Percentiles rank a stretch among this genome's conserved stretches.
Evolutionary conservation across 129 eudicot genomes (phyloP).

Genomic region (sunflower (Helianthus annuus)): DNA sequence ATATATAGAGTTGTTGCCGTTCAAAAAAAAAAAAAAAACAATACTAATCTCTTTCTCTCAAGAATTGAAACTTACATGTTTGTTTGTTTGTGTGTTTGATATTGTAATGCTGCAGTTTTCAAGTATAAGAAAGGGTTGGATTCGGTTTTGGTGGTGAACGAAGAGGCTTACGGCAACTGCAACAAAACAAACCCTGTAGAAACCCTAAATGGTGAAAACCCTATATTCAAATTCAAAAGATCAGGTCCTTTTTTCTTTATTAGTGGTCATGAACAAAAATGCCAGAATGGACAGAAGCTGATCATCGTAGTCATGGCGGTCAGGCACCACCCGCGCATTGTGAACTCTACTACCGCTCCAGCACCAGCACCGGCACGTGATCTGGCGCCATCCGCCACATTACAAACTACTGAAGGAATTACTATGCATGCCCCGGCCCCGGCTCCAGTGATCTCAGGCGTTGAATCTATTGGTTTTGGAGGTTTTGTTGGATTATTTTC

Average conservation of each 20-base stretch:
- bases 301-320: slow-evolving; percentile 45
- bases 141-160: slow-evolving; percentile 57
- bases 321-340: background rate
- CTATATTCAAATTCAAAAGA: slow-evolving; percentile 38
- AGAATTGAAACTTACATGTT: background rate
- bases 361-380: background rate
- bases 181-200: slow-evolving; percentile 44
- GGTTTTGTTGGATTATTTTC: slow-evolving; percentile 23
- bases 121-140: slow-evolving; percentile 58
- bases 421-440: slow-evolving; percentile 22
- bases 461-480: slow-evolving; percentile 6
- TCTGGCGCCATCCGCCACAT: slow-evolving; percentile 8
- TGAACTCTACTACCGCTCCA: slow-evolving; percentile 3
- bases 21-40: too few relatives aligned
- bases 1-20: too few relatives aligned
- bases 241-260: slow-evolving; percentile 72
- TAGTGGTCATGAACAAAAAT: slow-evolving; percentile 54
- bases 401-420: slow-evolving; percentile 13
- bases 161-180: slow-evolving; percentile 54
- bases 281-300: slow-evolving; percentile 60
- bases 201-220: slow-evolving; percentile 39
- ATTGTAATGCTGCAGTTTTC: slow-evolving; percentile 49
- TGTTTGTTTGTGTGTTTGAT: background rate
- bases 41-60: background rate
- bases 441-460: slow-evolving; percentile 22